Conservation (phyloP, 352 stramenopile genomes). For the Saprolegnia diclina region DNA sequence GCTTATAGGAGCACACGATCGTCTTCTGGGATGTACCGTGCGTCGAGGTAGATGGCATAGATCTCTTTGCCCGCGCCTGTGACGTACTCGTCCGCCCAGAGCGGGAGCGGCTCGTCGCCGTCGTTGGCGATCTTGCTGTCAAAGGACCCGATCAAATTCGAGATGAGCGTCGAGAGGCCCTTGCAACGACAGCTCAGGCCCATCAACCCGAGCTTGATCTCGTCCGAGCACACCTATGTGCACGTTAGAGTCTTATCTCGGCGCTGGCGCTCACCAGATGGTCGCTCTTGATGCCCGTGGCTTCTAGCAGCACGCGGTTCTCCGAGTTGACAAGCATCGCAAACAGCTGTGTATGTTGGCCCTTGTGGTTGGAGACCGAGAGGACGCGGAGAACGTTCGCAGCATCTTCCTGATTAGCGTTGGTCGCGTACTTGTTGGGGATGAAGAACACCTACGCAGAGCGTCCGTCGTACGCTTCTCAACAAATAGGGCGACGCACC, state of each 20-base stretch:
- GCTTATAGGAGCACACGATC: too few relatives aligned
- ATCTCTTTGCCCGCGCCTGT: slow-evolving; percentile 75
- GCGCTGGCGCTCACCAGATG: slow-evolving; percentile 35
- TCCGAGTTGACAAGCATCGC: slow-evolving; percentile 81
- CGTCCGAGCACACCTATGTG: slow-evolving; percentile 51
- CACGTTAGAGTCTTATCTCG: background rate
- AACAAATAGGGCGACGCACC: slow-evolving; percentile 22
- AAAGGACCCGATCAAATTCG: slow-evolving; percentile 60
- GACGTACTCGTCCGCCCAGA: slow-evolving; percentile 75
- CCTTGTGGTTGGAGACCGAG: slow-evolving; percentile 58
- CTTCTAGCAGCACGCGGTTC: slow-evolving; percentile 71
- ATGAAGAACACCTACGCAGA: slow-evolving; percentile 56
- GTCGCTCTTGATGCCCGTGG: slow-evolving; percentile 57
- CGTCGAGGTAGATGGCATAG: slow-evolving; percentile 55
- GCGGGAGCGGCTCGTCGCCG: slow-evolving; percentile 27
- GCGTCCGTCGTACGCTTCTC: background rate
- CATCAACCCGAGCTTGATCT: slow-evolving; percentile 78
- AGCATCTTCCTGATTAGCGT: slow-evolving; percentile 75
- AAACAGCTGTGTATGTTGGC: slow-evolving; percentile 61
- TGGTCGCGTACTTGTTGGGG: slow-evolving; percentile 74
- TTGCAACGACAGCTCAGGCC: slow-evolving; percentile 76
- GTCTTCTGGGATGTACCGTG: too few relatives aligned
- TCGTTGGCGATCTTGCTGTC: slow-evolving; percentile 12
- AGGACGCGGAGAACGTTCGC: slow-evolving; percentile 76
- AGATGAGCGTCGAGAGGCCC: slow-evolving; percentile 74